Percentiles rank a stretch among this genome's conserved stretches.
These are phyloP conservation scores for Amanita exitialis DNA, from an alignment of 768 basidiomycete genomes.

Conservation along the genomic window DNA sequence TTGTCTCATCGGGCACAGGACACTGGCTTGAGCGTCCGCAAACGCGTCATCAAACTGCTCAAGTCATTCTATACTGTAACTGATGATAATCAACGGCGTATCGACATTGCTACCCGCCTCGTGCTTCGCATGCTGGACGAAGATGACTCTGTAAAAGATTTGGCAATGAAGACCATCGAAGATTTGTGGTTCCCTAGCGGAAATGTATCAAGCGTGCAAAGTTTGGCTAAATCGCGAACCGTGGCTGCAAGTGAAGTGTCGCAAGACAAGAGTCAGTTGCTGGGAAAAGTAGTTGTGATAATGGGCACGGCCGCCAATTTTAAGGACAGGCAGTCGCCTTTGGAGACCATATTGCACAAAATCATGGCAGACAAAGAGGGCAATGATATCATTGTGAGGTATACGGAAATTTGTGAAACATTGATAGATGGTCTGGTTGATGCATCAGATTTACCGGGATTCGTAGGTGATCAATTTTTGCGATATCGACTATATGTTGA, in stretches of 20 bases:
- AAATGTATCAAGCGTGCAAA: conserved; percentile 17
- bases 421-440: conserved; percentile 88
- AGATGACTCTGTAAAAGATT: conserved; percentile 91
- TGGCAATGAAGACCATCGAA: conserved; percentile 82
- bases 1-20: conserved; percentile 43
- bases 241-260: conserved; percentile 16
- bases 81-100: conserved; percentile 44
- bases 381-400: conserved; percentile 42
- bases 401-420: conserved; percentile 72
- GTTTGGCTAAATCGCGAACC: conserved; percentile 16
- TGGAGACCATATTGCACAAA: conserved; percentile 80
- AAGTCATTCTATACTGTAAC: conserved; percentile 70
- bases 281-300: conserved; percentile 67
- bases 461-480: conserved; percentile 35
- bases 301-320: conserved; percentile 80
- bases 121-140: conserved; percentile 84
- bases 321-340: conserved; percentile 71
- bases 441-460: conserved; percentile 68
- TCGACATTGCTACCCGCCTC: conserved; percentile 77
- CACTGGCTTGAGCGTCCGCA: conserved; percentile 86
- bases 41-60: conserved; percentile 92
- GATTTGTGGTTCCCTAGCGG: conserved; percentile 76
- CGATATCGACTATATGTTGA: conserved; percentile 1
- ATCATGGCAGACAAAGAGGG: conserved; percentile 70
- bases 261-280: conserved; percentile 44